Conservation (phyloP, 2,329 filamentous ascomycete genomes). For the Lachnellula cervina region DNA sequence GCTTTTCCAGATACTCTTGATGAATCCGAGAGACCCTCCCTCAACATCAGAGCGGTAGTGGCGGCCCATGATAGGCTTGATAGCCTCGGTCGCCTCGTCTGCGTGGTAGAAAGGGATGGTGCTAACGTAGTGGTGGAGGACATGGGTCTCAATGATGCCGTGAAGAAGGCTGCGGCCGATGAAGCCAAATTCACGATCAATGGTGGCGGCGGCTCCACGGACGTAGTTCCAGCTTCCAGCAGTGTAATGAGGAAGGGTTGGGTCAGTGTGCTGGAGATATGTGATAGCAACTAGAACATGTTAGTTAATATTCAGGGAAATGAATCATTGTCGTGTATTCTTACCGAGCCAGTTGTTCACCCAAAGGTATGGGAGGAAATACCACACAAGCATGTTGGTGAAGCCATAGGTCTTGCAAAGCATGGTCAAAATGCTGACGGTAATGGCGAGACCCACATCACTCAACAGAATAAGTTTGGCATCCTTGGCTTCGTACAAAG, state of each 20-base stretch:
- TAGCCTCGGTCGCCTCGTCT: constrained; percentile 89
- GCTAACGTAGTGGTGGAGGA: constrained; percentile 95
- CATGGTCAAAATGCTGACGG: constrained; percentile 53
- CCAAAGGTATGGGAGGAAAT: constrained; percentile 92
- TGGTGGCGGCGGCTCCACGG: constrained; percentile 89
- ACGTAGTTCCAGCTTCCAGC: constrained; percentile 85
- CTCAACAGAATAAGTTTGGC: constrained; percentile 81
- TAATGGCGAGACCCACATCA: constrained; percentile 68
- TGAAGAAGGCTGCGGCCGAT: constrained; percentile 86
- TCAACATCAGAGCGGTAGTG: constrained; percentile 85
- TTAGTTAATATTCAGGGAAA: constrained; percentile 23
- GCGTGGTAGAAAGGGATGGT: constrained; percentile 96
- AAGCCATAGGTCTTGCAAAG: constrained; percentile 77
- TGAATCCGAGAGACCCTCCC: constrained; percentile 76
- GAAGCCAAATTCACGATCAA: constrained; percentile 96
- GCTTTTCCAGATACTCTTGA: constrained; percentile 74
- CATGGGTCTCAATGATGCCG: constrained; percentile 96
- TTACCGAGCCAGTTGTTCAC: constrained; percentile 98
- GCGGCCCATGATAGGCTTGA: constrained; percentile 89
- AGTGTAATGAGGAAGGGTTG: constrained; percentile 87
- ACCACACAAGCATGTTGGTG: constrained; percentile 88
- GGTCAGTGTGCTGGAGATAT: constrained; percentile 95
- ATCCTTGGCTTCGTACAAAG: constrained; percentile 87
- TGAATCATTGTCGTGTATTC: not conserved
- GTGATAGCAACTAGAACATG: constrained; percentile 76